Percentiles rank a stretch among this genome's conserved stretches.
These are phyloP conservation scores for Rosa lucieae DNA, from an alignment of 306 rosid genomes.

Conservation along the genomic window DNA sequence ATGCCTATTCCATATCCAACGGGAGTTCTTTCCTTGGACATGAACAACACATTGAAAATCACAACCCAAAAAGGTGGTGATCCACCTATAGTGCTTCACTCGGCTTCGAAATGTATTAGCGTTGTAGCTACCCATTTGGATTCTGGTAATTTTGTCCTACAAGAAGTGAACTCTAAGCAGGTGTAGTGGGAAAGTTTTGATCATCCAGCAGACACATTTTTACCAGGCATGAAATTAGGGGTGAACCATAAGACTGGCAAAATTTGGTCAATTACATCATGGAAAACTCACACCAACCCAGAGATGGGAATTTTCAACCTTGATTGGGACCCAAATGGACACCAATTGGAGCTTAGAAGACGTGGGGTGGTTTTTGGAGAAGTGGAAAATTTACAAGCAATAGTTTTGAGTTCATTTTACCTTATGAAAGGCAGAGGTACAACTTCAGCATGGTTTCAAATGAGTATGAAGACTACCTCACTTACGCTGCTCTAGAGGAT, in stretches of 20 bases:
- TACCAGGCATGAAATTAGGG: conserved; percentile 39
- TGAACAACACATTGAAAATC: not conserved
- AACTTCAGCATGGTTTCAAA: conserved; percentile 2
- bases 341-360: no score
- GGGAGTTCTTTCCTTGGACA: not conserved
- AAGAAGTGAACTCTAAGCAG: not conserved
- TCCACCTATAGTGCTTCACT: not conserved
- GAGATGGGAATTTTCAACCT: not conserved
- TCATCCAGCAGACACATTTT: conserved; percentile 2
- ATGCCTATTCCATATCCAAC: not conserved
- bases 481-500: not conserved
- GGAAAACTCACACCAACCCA: conserved; percentile 11
- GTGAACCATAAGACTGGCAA: conserved; percentile 34
- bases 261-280: conserved; percentile 34
- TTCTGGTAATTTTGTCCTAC: conserved; percentile 12
- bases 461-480: conserved; percentile 5
- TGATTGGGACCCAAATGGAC: not conserved
- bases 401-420: not conserved
- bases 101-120: not conserved
- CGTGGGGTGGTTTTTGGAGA: not conserved
- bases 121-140: conserved; percentile 7
- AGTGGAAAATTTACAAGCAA: not conserved
- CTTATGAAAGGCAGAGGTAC: not conserved
- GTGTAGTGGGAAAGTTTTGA: conserved; percentile 16
- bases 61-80: not conserved